Percentiles rank a stretch among this genome's conserved stretches.
phyloP scores from a whole-genome alignment of 352 stramenopile genomes.

The Globisporangium middletonii region DNA sequence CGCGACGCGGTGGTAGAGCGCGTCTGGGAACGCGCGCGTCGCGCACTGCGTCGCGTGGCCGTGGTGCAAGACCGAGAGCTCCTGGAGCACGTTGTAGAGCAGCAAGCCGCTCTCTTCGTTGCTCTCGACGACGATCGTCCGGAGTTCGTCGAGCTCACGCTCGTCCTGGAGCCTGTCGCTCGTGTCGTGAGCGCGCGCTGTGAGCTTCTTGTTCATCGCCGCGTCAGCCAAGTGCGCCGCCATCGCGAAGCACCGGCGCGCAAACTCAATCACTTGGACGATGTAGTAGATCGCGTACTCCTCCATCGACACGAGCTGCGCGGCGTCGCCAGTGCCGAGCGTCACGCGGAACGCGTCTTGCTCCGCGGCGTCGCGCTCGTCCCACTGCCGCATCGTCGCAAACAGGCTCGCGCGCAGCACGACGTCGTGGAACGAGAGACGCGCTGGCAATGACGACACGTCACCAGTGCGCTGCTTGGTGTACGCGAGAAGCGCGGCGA shows the following conservation, averaged over 20 bases:
- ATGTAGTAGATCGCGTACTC: constrained; percentile 40
- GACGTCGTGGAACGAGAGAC: constrained; percentile 28
- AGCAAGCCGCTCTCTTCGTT: constrained; percentile 70
- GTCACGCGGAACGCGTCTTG: constrained; percentile 14
- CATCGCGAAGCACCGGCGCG: constrained; percentile 59
- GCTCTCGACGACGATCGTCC: constrained; percentile 41
- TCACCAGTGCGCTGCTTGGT: constrained; percentile 2
- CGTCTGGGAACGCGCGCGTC: constrained; percentile 16
- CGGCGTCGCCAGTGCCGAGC: background rate
- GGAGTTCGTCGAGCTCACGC: constrained; percentile 20
- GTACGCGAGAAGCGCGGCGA: constrained; percentile 32
- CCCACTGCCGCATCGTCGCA: constrained; percentile 49
- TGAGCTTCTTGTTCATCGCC: constrained; percentile 4
- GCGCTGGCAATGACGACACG: background rate
- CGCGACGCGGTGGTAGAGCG: constrained; percentile 25
- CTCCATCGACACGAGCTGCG: constrained; percentile 33
- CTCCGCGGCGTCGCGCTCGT: constrained; percentile 18
- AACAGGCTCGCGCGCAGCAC: constrained; percentile 43
- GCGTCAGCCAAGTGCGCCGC: constrained; percentile 31
- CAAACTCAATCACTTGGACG: constrained; percentile 53
- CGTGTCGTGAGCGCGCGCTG: background rate
- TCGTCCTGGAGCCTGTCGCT: background rate
- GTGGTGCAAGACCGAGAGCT: constrained; percentile 44
- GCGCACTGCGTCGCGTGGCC: too few species aligned
- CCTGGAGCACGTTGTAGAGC: constrained; percentile 68